A percentile compares a stretch with the other conserved stretches of the same genome.
phyloP scores from a whole-genome alignment of 306 rosid genomes.

The Quercus gilva region DNA sequence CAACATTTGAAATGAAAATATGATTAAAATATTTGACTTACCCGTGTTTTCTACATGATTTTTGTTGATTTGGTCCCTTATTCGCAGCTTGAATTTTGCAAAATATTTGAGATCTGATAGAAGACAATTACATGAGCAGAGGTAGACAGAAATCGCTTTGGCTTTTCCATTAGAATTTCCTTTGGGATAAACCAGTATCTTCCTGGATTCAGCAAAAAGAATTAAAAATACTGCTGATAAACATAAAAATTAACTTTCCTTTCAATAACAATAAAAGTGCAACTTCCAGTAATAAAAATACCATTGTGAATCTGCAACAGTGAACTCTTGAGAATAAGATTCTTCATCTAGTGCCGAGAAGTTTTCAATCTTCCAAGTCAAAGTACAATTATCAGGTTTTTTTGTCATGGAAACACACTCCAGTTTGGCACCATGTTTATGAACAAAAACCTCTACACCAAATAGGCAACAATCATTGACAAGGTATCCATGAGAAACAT shows the following conservation, averaged over 20 bases:
- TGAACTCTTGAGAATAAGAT: not conserved
- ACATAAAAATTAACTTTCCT: not conserved
- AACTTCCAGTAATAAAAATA: not conserved
- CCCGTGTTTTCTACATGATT: not conserved
- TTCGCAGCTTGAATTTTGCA: not conserved
- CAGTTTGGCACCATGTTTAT: not conserved
- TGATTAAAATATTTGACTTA: not conserved
- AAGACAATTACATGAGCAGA: not conserved
- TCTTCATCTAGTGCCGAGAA: not conserved
- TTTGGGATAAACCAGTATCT: not conserved
- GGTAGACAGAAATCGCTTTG: not conserved
- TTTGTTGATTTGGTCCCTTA: not conserved
- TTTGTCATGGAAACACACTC: not conserved
- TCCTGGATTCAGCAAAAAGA: not conserved
- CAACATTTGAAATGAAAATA: not conserved
- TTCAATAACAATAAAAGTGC: too few relatives aligned
- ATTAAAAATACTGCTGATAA: not conserved
- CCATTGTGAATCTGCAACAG: not conserved
- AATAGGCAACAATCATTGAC: not conserved
- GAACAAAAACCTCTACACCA: too few relatives aligned
- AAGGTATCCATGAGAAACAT: not conserved
- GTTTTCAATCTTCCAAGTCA: not conserved
- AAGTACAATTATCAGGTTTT: not conserved
- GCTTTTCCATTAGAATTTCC: not conserved
- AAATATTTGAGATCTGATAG: not conserved